Evolutionary conservation across 768 basidiomycete species (phyloP), one percentile per base, ranked within the genome.

Genomic region (Antrodiella citrinella): DNA sequence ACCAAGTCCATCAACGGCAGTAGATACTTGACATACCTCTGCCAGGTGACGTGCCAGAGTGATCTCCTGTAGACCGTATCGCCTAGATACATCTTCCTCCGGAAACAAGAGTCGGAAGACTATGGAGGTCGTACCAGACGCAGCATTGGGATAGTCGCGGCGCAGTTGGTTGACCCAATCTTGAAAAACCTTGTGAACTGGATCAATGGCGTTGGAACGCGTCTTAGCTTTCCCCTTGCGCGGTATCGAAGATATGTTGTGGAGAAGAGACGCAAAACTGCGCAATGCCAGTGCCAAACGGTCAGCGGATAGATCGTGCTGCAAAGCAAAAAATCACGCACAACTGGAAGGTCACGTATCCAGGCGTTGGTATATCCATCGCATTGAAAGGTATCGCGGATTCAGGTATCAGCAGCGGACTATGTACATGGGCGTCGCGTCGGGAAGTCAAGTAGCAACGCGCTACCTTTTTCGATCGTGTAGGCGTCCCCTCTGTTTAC

Each of bases 71-170:
- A 92, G 70, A 26, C 80, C 78, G 57, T 84, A 94, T 62, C 80
- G 80, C 20, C 93, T 72, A 13, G 75, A 65, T 1, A 69, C 58
- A 52, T 93, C 89, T 50, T 90, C 81, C 53, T 93, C 83, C 0
- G 93, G 91, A 60, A 93, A 94, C n/a, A 95, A 68, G 3, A 92
- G 65, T 4, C 81, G 77, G 58, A 94, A 82, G 24, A 90, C 65
- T 4, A 75, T 73, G 12, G 73, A 69, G 7, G 82, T 79, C 0
- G 80, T 82, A 3, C 76, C 73, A 1, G 49, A 38, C 1, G 57
- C 57, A 2, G 60, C 20, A 19, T 58, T 49, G 4, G 54, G 30
- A 44, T 59, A 55, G 10, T 49, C 50, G 40, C 48, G 42, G 41
- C 49, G 59, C n/a, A 61, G 45, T 4, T 48, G 48, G 4, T 35